Evolutionary conservation across 73 alveolate genomes (phyloP).

Genomic region (Tetrahymena elliotti): DNA sequence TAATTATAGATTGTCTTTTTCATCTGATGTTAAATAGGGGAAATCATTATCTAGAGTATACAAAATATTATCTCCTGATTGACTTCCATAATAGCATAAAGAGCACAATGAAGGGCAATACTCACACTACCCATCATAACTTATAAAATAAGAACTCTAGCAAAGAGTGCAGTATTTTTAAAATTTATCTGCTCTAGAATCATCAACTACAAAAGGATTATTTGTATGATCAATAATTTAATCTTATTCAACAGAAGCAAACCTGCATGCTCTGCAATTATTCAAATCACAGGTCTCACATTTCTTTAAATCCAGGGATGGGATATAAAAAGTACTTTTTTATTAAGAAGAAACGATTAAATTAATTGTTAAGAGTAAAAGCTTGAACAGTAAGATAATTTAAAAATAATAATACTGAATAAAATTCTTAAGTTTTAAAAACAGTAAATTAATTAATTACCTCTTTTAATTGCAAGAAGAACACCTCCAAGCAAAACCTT

Average conservation of each 20-base stretch:
- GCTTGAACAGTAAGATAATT: not conserved
- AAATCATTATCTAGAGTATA: not conserved
- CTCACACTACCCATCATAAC: not conserved
- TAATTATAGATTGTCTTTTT: not conserved
- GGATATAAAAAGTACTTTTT: not conserved
- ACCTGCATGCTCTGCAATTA: not conserved
- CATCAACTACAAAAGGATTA: not conserved
- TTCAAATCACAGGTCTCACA: not conserved
- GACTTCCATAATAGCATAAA: not conserved
- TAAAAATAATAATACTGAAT: not conserved
- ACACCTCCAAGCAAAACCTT: not conserved
- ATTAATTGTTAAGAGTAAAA: not conserved
- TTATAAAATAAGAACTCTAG: not conserved
- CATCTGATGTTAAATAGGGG: not conserved
- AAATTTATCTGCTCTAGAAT: not conserved
- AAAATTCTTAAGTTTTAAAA: not conserved
- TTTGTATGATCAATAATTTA: not conserved
- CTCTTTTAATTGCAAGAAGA: not conserved
- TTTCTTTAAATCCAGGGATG: not conserved
- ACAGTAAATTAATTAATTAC: not conserved
- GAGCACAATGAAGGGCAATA: not conserved
- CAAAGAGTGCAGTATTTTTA: not conserved
- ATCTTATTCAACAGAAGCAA: not conserved
- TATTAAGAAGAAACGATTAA: not conserved
- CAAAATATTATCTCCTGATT: not conserved